Base-by-base conservation (phyloP, 306 rosid species). In the Malus orientalis region DNA sequence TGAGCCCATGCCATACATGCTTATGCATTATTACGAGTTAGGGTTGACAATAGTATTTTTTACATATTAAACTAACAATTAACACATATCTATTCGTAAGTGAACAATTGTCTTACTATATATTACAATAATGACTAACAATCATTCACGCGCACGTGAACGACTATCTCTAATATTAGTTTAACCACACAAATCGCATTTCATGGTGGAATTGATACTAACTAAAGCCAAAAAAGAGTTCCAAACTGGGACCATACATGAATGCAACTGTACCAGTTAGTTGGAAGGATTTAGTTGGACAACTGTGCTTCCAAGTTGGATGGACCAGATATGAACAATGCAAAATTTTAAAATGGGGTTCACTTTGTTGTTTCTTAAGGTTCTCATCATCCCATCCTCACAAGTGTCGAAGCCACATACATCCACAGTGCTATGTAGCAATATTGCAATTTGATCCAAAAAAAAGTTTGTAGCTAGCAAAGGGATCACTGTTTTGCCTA, bases 201-300 rank as follows among this genome's bases (percentile, higher is more conserved):
- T 49, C 20, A 6, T 49, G 19, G 55, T 49, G 55, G 8, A 49
- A 15, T 49, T 49, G 8, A 49, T 5, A 49, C 55, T 18, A 49
- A 1, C 20, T 49, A 49, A 49, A 49, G 55, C 20, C 20, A 14
- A 5, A 49, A 49, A 15, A 15, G 53, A 16, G 54, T 47, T 15
- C 54, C 8, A 49, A 15, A 4, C 18, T 15, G 55, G 44, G 68
- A 73, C 42, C 42, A 27, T 42, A 4, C 58, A 59, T 25, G 69
- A 74, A 60, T 44, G 59, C 77, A 60, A 5, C 44, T 42, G 77
- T 60, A 18, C 69, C 44, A 61, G 42, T 58, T 44, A 27, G 69
- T 19, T 74, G 64, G 58, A 74, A 42, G 59, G 44, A 74, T 74
- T 61, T 74, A 19, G 77, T 74, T 47, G 40, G 18, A 59, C 27